Conservation (phyloP, 768 basidiomycete species). For the Boletus tomentosulus region DNA sequence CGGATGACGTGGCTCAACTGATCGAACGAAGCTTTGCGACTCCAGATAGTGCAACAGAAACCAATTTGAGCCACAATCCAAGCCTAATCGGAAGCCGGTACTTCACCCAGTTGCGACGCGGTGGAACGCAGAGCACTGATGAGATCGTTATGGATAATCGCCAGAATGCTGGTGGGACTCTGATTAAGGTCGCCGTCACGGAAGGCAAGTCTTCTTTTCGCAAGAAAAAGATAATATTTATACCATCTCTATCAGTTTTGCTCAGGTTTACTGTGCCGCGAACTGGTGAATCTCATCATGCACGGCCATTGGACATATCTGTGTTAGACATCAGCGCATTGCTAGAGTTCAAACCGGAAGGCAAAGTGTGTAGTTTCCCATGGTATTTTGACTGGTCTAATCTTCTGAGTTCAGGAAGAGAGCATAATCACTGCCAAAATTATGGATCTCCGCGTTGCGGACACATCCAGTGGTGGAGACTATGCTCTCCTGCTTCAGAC, state of each 20-base stretch:
- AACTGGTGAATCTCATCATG: conserved; percentile 21
- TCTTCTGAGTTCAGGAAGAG: conserved; percentile 49
- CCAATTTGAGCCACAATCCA: conserved; percentile 45
- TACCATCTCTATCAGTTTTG: conserved; percentile 24
- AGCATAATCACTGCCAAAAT: conserved; percentile 60
- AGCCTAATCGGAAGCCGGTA: conserved; percentile 79
- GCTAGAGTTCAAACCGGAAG: conserved; percentile 66
- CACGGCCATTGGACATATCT: conserved; percentile 51
- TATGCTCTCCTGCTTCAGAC: conserved; percentile 50
- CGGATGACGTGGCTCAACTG: conserved; percentile 80
- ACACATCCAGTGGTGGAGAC: conserved; percentile 38
- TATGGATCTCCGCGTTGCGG: conserved; percentile 56
- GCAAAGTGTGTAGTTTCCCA: conserved; percentile 47
- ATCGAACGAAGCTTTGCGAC: conserved; percentile 41
- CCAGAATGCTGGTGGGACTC: conserved; percentile 36
- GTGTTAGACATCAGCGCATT: conserved; percentile 61
- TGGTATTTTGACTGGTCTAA: conserved; percentile 2
- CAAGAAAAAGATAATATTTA: neutral
- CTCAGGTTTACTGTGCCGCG: conserved; percentile 52
- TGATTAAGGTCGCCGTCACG: conserved; percentile 46
- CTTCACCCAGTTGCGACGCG: conserved; percentile 45
- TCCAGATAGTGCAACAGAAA: conserved; percentile 26
- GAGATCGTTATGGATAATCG: conserved; percentile 32
- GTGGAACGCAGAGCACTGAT: conserved; percentile 39
- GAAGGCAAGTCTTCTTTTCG: conserved; percentile 33